Percentiles rank a stretch among this genome's conserved stretches.
Conservation (phyloP, 768 basidiomycete genomes). For the Kwoniella shandongensis region DNA sequence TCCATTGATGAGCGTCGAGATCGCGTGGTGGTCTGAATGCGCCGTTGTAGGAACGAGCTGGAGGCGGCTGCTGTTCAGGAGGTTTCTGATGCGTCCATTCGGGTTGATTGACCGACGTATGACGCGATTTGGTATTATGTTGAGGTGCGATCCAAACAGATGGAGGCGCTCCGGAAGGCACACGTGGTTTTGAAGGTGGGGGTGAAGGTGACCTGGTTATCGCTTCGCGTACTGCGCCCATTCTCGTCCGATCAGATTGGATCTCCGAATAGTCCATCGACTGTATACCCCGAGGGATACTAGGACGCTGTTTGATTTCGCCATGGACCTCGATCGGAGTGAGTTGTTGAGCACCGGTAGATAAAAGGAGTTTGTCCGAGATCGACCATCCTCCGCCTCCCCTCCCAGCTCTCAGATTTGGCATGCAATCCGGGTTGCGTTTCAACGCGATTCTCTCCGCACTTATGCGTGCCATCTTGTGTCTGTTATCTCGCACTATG, state of each 20-base stretch:
- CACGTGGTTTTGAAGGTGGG: no score
- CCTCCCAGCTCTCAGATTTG: conserved; percentile 20
- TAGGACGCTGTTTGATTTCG: conserved; percentile 5
- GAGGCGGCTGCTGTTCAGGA: not conserved
- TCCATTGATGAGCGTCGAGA: not conserved
- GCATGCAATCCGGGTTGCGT: conserved; percentile 9
- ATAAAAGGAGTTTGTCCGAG: conserved; percentile 21
- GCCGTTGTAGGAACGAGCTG: not conserved
- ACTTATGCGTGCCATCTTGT: conserved; percentile 7
- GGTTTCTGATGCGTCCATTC: not conserved
- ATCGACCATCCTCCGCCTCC: conserved; percentile 41
- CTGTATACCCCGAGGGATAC: conserved; percentile 12
- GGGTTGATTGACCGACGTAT: not conserved
- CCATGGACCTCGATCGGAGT: conserved; percentile 11
- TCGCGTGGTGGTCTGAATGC: not conserved
- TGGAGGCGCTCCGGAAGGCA: not conserved
- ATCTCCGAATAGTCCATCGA: conserved; percentile 7
- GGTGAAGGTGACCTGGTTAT: conserved; percentile 1
- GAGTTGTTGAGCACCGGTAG: conserved; percentile 13
- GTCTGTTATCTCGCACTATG: conserved; percentile 16
- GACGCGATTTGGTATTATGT: not conserved
- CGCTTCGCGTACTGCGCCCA: not conserved
- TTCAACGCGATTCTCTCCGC: conserved; percentile 20
- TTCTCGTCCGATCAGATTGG: conserved; percentile 14
- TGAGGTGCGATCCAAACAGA: not conserved